Conservation (phyloP, 192 early-diverging fungal species). For the Coemansia sp. region DNA sequence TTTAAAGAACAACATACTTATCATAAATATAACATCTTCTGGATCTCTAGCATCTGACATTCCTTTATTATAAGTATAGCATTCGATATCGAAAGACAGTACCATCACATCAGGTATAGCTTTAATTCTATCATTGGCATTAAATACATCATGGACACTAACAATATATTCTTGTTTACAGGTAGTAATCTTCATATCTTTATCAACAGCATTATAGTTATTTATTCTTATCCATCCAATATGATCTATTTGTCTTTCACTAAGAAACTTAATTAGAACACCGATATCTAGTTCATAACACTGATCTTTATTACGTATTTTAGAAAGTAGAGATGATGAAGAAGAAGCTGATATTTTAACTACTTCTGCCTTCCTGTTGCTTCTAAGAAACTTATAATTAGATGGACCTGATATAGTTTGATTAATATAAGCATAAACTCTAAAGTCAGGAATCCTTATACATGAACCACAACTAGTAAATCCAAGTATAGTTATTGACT, state of each 20-base stretch:
- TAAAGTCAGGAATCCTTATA: conserved; percentile 16
- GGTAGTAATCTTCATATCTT: conserved; percentile 2
- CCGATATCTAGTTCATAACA: background rate
- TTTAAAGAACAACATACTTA: too few relatives aligned
- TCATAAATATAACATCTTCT: too few relatives aligned
- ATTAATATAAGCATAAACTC: conserved; percentile 5
- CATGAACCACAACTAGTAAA: conserved; percentile 18
- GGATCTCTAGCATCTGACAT: too few relatives aligned
- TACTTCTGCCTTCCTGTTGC: background rate
- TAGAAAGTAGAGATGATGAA: background rate
- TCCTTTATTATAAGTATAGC: too few relatives aligned
- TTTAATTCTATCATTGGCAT: conserved; percentile 6
- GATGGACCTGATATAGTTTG: background rate
- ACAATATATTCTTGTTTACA: conserved; percentile 17
- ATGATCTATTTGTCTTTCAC: conserved; percentile 17
- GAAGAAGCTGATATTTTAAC: background rate
- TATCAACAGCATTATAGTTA: background rate
- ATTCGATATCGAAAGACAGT: conserved; percentile 30
- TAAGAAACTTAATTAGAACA: conserved; percentile 24
- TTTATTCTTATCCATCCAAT: conserved; percentile 22
- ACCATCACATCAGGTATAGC: conserved; percentile 23
- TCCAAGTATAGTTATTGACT: conserved; percentile 15
- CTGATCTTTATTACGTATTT: background rate
- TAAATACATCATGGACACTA: conserved; percentile 10
- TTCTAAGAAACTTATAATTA: background rate